Evolutionary conservation across 78 protist species (phyloP), one percentile per base, ranked within the genome.

Genomic region (Cavenderia fasciculata): DNA sequence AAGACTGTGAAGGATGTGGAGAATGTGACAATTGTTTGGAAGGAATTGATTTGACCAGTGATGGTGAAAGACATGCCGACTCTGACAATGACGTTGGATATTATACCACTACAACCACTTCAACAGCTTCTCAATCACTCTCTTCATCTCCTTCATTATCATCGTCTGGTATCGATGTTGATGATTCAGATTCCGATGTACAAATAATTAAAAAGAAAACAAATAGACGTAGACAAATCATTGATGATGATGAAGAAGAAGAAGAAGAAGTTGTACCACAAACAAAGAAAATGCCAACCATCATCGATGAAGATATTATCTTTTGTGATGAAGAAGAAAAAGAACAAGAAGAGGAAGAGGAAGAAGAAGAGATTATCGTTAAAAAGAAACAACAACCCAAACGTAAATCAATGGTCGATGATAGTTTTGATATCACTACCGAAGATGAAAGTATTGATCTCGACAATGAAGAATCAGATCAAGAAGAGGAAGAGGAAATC

Each of bases 1-100:
- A 75, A 12, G 75, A 78, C 16, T 78, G 88, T 54, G 88, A n/a
- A 33, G 69, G 43, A n/a, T 76, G 86, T 61, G 86, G 86, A 10
- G 86, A 76, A 25, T 76, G 86, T 62, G 86, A 76, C 14, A 34
- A 2, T 21, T 78, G 88, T 65, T 51, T 78, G 2, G 76, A 62
- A 8, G 88, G 88, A 52, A 40, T 29, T 52, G 88, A 78, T 25
- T n/a, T 78, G 8, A 34, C 27, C 8, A 18, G 33, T 52, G 63
- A 34, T 29, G 68, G 49, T 27, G 86, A 75, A 12, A 21, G 27
- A 40, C 59, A 61, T 75, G 86, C 59, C 41, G 63, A 54, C 8
- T 59, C 31, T 3, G 71, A 2, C 10, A 33, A 62, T 40, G 71
- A 29, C 47, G 52, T 16, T 47, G 12, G 52, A 16, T 47, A 10